phyloP scores from a whole-genome alignment of 2,329 filamentous ascomycete species.

The Colletotrichum sublineola region DNA sequence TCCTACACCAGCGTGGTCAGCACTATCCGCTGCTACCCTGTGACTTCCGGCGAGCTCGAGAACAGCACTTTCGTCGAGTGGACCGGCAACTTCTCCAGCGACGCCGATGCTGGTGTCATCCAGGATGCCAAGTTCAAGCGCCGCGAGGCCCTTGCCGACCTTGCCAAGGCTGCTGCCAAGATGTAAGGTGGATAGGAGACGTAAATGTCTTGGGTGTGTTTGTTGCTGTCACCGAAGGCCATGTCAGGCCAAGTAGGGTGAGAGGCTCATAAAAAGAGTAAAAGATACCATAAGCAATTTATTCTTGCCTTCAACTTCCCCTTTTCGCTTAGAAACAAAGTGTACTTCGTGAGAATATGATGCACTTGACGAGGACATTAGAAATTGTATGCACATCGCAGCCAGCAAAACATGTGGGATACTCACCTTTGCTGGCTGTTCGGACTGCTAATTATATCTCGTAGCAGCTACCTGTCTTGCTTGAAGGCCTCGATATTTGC shows the following conservation, averaged over 20 bases:
- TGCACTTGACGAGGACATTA: not conserved
- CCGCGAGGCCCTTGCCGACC: constrained; percentile 76
- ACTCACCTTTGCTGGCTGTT: not conserved
- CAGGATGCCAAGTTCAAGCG: constrained; percentile 84
- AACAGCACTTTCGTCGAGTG: constrained; percentile 77
- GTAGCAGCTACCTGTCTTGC: too few species aligned
- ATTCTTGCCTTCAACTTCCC: not conserved
- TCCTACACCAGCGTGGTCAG: constrained; percentile 76
- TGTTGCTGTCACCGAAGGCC: not conserved
- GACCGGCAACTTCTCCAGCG: constrained; percentile 77
- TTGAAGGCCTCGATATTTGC: not conserved
- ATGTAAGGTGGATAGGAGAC: constrained; percentile 31
- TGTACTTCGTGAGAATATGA: too few species aligned
- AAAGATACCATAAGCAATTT: constrained; percentile 20
- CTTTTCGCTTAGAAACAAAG: not conserved
- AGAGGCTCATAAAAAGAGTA: constrained; percentile 4
- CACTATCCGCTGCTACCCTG: constrained; percentile 74
- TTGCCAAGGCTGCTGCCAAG: constrained; percentile 65
- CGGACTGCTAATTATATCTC: not conserved
- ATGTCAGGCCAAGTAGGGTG: not conserved
- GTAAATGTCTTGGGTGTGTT: not conserved
- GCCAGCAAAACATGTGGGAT: not conserved
- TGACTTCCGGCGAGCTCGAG: constrained; percentile 76
- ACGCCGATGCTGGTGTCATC: constrained; percentile 79
- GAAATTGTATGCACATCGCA: not conserved